A percentile compares a stretch with the other conserved stretches of the same genome.
These are phyloP conservation scores for Pleurotus ostreatus DNA, from an alignment of 768 basidiomycete genomes.

Conservation along the genomic window DNA sequence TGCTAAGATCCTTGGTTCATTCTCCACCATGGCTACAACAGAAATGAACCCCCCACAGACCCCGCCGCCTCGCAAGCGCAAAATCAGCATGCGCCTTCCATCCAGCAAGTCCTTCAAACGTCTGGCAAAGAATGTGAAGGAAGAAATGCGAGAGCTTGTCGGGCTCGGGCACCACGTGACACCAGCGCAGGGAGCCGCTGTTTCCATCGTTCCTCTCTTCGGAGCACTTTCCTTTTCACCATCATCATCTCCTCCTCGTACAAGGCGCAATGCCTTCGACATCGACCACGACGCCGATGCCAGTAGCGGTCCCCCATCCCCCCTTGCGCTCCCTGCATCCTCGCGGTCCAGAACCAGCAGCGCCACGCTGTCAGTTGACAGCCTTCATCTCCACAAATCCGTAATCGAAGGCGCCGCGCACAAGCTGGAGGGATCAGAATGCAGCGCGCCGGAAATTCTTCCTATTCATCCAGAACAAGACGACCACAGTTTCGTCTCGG, in stretches of 20 bases:
- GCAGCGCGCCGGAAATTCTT: neutral
- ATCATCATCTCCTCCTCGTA: slow-evolving; percentile 31
- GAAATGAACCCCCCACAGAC: neutral
- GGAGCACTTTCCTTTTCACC: slow-evolving; percentile 17
- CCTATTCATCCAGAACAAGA: neutral
- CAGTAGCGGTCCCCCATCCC: slow-evolving; percentile 12
- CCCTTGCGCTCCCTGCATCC: slow-evolving; percentile 13
- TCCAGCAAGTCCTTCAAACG: slow-evolving; percentile 19
- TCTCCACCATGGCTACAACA: no score
- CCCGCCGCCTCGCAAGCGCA: slow-evolving; percentile 5
- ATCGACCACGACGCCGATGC: slow-evolving; percentile 13
- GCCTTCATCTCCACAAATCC: neutral
- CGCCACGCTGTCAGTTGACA: slow-evolving; percentile 4
- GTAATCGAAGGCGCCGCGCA: neutral
- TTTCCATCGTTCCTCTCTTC: slow-evolving; percentile 5
- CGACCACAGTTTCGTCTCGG: slow-evolving; percentile 1
- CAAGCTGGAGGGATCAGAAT: no score
- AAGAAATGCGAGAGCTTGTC: slow-evolving; percentile 12
- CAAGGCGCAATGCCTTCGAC: slow-evolving; percentile 9
- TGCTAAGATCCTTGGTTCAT: slow-evolving; percentile 3
- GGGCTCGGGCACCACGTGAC: slow-evolving; percentile 12
- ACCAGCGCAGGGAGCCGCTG: neutral
- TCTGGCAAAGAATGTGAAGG: slow-evolving; percentile 21
- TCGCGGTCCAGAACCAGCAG: slow-evolving; percentile 16
- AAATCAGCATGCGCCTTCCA: slow-evolving; percentile 12